phyloP scores from a whole-genome alignment of 257 asterid genomes.

The Dorcoceras hygrometricum region DNA sequence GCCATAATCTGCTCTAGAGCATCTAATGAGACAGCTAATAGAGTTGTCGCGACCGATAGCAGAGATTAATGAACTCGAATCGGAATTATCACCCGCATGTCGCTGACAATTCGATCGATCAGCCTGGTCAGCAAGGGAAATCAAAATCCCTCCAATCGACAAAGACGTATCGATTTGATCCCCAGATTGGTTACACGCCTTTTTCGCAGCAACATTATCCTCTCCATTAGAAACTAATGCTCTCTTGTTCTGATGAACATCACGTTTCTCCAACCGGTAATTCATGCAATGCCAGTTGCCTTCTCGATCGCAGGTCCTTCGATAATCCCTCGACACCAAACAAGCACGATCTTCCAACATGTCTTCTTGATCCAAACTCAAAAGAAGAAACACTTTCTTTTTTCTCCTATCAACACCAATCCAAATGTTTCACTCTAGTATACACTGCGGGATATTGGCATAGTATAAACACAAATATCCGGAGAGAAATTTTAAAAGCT shows the following conservation, averaged over 20 bases:
- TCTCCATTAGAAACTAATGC: background rate
- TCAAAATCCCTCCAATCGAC: conserved; percentile 35
- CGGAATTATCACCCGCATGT: conserved; percentile 46
- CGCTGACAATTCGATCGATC: conserved; percentile 32
- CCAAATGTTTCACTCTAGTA: conserved; percentile 22
- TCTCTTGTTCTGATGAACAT: background rate
- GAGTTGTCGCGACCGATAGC: conserved; percentile 84
- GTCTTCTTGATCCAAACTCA: conserved; percentile 33
- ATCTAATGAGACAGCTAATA: conserved; percentile 60
- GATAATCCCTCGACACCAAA: conserved; percentile 50
- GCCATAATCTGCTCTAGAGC: conserved; percentile 90
- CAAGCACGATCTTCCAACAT: conserved; percentile 66
- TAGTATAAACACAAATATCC: conserved; percentile 24
- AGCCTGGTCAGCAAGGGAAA: conserved; percentile 31
- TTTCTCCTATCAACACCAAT: conserved; percentile 15
- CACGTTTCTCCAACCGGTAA: conserved; percentile 14
- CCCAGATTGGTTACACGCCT: conserved; percentile 32
- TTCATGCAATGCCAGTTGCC: conserved; percentile 43
- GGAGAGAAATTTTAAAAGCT: conserved; percentile 4
- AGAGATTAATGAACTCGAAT: conserved; percentile 59
- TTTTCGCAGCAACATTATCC: conserved; percentile 2
- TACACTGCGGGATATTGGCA: conserved; percentile 39
- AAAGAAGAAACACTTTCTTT: conserved; percentile 23
- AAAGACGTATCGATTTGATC: conserved; percentile 33
- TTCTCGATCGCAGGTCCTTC: conserved; percentile 42